Base-by-base conservation (phyloP, 805 yeast species). In the Cyberlindnera xishuangbannaensis region DNA sequence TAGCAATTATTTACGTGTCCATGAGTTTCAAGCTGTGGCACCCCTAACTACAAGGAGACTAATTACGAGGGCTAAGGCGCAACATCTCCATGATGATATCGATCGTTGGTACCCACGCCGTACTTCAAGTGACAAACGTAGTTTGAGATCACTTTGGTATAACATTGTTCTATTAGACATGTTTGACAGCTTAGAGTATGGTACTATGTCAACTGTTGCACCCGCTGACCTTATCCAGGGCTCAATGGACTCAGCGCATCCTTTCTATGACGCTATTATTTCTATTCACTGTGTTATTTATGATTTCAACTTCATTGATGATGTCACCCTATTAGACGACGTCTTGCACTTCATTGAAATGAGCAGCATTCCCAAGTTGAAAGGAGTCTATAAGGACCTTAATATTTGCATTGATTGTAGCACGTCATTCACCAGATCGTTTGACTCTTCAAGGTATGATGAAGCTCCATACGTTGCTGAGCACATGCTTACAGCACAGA, bases 221-320 rank as follows among this genome's bases (percentile, higher is more conserved):
- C 32, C 41, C 5, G 14, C n/a, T 10, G 27, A 30, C 5, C 29
- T 37, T n/a, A 18, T 25, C 18, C 13, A 27, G 3, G 30, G 22
- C 3, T 34, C 26, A 10, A 26, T 24, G 3, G n/a, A 18, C 4
- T 6, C 18, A 11, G 13, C 15, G 3, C 34, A 37, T 14, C 18
- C 25, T 3, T 17, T 37, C 6, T 13, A 29, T 10, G 27, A 33
- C n/a, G 33, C 31, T 3, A 29, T 33, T 4, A 9, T 25, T 4
- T 11, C 17, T 2, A 12, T 37, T 15, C 37, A 37, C 25, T 11
- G 30, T 12, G 32, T 27, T 13, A 22, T 37, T 3, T 37, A 33
- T 15, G 41, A 37, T 22, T 37, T 28, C 30, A 33, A 33, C 20
- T 19, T 37, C 24, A 30, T 33, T 14, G 41, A 37, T 16, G 41